These are phyloP conservation scores for Thuidium tamariscinum DNA, from an alignment of 225 moss, liverwort and hornwort species.

Conservation along the genomic window DNA sequence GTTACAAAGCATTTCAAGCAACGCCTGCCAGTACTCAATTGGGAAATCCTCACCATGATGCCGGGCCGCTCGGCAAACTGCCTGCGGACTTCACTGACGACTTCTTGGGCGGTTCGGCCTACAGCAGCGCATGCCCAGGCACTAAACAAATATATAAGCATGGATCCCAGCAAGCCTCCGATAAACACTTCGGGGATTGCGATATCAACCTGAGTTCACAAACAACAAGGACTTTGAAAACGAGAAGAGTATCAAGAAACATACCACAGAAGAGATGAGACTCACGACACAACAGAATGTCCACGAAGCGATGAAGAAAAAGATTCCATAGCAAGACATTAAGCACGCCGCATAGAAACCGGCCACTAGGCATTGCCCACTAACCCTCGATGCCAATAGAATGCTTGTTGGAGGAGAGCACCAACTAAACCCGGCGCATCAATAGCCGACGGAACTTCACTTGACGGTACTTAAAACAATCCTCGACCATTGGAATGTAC, in stretches of 20 bases:
- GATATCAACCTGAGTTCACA: constrained; percentile 73
- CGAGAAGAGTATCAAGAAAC: not conserved
- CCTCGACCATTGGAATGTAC: not conserved
- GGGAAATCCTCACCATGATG: constrained; percentile 59
- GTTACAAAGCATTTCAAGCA: not conserved
- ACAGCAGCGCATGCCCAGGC: constrained; percentile 97
- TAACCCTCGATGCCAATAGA: not conserved
- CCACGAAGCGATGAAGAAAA: not conserved
- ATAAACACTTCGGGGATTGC: constrained; percentile 94
- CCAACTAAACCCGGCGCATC: not conserved
- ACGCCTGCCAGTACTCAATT: not conserved
- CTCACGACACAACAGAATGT: not conserved
- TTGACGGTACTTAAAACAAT: not conserved
- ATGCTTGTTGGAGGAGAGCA: not conserved
- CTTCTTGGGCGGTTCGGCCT: constrained; percentile 94
- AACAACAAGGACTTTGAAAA: not conserved
- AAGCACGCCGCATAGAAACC: not conserved
- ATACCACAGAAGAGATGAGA: not conserved
- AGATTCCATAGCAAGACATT: not conserved
- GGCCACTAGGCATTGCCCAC: not conserved
- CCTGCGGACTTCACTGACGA: constrained; percentile 91
- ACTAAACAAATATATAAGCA: constrained; percentile 94
- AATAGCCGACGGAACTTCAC: not conserved
- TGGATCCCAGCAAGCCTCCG: constrained; percentile 82
- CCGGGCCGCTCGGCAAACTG: constrained; percentile 94